Conservation (phyloP, 176 grass and related monocot genomes). For the Eleusine indica region DNA sequence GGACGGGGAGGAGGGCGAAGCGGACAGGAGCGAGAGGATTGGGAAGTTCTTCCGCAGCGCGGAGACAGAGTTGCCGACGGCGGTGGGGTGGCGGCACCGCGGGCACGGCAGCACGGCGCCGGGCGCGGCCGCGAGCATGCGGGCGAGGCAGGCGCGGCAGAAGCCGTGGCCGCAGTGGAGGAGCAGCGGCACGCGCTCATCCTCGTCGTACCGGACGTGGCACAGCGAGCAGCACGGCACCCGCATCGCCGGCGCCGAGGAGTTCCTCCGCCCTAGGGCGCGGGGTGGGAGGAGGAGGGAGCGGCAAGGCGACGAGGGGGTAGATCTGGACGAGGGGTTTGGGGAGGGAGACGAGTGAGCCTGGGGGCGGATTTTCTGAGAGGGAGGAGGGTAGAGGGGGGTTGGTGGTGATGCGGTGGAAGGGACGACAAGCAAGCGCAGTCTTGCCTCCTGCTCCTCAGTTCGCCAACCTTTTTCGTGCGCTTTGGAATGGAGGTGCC, state of each 20-base stretch:
- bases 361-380: conserved; percentile 46
- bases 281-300: background rate
- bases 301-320: conserved; percentile 19
- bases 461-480: conserved; percentile 42
- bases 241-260: conserved; percentile 53
- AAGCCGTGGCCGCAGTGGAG: conserved; percentile 99
- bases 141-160: conserved; percentile 89
- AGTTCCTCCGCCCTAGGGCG: conserved; percentile 38
- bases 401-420: conserved; percentile 44
- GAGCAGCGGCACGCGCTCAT: conserved; percentile 81
- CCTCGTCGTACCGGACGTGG: conserved; percentile 86
- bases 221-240: conserved; percentile 95
- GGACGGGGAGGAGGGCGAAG: conserved; percentile 70
- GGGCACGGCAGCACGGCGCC: conserved; percentile 74
- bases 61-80: conserved; percentile 89
- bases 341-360: conserved; percentile 1
- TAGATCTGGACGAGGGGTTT: conserved; percentile 33
- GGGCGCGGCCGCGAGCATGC: conserved; percentile 71
- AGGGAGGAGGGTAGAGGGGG: background rate
- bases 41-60: conserved; percentile 94
- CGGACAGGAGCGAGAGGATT: conserved; percentile 79
- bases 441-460: background rate
- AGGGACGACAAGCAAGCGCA: conserved; percentile 29
- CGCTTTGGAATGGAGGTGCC: background rate
- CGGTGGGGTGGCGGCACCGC: conserved; percentile 84